Percentiles rank a stretch among this genome's conserved stretches.
Conservation (phyloP, 2,329 filamentous ascomycete species). For the Colletotrichum sansevieriae region DNA sequence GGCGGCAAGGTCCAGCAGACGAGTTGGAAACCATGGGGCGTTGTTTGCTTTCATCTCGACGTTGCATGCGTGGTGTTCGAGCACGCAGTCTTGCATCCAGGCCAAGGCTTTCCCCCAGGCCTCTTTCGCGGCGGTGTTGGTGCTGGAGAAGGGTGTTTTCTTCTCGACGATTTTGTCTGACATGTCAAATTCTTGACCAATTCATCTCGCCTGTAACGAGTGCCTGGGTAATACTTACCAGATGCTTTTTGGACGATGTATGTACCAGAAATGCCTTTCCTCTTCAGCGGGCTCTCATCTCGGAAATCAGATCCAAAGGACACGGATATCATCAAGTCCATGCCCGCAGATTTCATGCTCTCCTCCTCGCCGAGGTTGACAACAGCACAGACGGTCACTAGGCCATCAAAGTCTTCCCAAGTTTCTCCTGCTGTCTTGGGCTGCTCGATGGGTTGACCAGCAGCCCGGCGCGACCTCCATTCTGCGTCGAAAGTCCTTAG, state of each 20-base stretch:
- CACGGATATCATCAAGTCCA: not conserved
- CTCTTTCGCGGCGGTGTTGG: not conserved
- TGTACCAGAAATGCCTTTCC: not conserved
- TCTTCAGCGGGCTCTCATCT: not conserved
- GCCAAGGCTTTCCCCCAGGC: conserved; percentile 10
- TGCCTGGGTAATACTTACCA: not conserved
- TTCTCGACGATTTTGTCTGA: not conserved
- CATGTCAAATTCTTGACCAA: not conserved
- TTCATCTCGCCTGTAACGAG: no score
- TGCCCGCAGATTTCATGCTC: not conserved
- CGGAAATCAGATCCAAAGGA: conserved; percentile 9
- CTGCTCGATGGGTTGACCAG: not conserved
- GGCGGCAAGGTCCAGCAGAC: conserved; percentile 5
- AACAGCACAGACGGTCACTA: conserved; percentile 15
- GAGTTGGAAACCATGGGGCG: conserved; percentile 16
- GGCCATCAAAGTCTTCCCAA: not conserved
- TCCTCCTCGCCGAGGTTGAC: not conserved
- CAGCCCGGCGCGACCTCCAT: not conserved
- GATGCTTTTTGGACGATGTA: not conserved
- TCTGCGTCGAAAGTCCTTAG: not conserved
- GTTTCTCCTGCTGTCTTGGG: not conserved
- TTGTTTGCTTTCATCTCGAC: not conserved
- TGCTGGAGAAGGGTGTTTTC: not conserved
- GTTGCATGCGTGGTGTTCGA: conserved; percentile 9
- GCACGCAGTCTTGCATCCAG: conserved; percentile 10